Base-by-base conservation (phyloP, 2,329 filamentous ascomycete genomes). In the Fusarium subglutinans region DNA sequence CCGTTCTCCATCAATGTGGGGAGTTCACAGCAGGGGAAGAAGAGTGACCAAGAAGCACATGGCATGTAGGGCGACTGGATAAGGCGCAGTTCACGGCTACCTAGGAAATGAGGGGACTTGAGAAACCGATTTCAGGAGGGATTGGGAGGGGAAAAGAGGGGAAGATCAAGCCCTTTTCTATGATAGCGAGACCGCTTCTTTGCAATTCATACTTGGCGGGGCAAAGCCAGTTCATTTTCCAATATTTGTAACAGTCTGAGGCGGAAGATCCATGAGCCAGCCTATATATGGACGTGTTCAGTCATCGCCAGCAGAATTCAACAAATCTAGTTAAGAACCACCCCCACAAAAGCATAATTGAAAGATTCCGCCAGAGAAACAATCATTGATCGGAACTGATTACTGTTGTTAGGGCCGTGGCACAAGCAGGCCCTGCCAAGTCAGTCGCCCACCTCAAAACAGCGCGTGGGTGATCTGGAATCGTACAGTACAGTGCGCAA, bases 341-440 rank as follows among this genome's bases (percentile, higher is more conserved):
- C 33, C 26, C 35, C n/a, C 35, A 59, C 38, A n/a, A 66, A 72
- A 53, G 40, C 20, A 61, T 68, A 51, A 59, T 51, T 30, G 35
- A 48, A 54, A 62, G 17, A 24, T 48, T 37, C 18, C 7, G 37
- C 11, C n/a, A 63, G 38, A 41, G 56, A 22, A 48, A 50, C 38
- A 41, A n/a, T 37, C 30, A 37, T 69, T 60, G 59, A 51, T 35
- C 33, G 24, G 57, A 33, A 38, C 43, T 50, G 55, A 40, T 65
- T 48, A 58, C 45, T 58, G 71, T 65, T 50, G 59, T 53, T 55
- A 74, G 64, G 69, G 41, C 61, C 50, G 67, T 76, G 48, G 69
- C 63, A 77, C 73, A 78, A 71, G 72, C 67, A 77, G 63, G 66
- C 71, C 60, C 59, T 73, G 69, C 75, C 72, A 78, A 72, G 71